Conservation (phyloP, 2,329 filamentous ascomycete genomes). For the Curvularia lunata region DNA sequence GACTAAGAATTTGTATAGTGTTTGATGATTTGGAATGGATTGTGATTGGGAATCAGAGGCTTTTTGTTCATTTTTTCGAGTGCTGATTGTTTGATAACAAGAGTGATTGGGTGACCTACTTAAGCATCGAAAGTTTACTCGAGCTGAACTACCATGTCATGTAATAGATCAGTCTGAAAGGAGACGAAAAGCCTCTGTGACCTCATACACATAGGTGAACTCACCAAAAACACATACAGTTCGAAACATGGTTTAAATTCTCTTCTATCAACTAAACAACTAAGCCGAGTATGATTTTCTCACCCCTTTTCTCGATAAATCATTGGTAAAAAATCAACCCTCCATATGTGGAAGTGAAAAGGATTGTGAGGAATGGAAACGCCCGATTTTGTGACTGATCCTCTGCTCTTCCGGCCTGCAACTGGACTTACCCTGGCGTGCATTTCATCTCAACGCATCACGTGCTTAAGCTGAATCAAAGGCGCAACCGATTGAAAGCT, state of each 20-base stretch:
- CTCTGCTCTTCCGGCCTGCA: constrained; percentile 1
- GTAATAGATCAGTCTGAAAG: background rate
- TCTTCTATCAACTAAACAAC: constrained; percentile 2
- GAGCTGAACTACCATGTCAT: background rate
- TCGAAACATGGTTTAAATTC: background rate
- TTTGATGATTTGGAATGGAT: background rate
- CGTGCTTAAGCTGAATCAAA: background rate
- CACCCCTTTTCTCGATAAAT: constrained; percentile 5
- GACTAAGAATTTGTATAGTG: background rate
- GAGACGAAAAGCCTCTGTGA: background rate
- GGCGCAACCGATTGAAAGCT: background rate
- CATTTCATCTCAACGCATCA: background rate
- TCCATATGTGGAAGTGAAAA: background rate
- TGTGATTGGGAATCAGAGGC: background rate
- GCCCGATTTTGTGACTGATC: constrained; percentile 2
- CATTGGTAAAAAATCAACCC: background rate
- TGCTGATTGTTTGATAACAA: background rate
- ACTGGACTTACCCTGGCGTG: background rate
- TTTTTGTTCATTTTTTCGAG: background rate
- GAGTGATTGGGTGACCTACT: background rate
- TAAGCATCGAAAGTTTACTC: background rate
- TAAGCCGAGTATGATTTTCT: constrained; percentile 12
- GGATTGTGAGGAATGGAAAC: constrained; percentile 8
- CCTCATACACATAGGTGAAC: background rate
- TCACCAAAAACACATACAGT: background rate